These are phyloP conservation scores for Clonostachys rhizophaga DNA, from an alignment of 2,329 filamentous ascomycete species.

Conservation along the genomic window DNA sequence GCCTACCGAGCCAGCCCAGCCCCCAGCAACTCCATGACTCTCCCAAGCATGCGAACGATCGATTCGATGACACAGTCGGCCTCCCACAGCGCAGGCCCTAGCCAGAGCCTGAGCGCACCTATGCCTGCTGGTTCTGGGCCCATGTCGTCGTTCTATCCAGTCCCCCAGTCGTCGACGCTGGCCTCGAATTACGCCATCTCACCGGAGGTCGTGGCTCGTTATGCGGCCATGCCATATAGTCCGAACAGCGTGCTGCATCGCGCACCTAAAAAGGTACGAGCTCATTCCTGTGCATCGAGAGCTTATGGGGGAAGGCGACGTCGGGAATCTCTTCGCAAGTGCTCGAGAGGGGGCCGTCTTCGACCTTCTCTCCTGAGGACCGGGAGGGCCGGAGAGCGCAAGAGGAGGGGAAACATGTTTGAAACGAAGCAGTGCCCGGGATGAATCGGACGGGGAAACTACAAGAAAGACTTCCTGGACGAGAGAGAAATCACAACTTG, in stretches of 20 bases:
- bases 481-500: too few species aligned
- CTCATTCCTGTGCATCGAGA: not conserved
- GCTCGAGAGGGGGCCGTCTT: not conserved
- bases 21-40: slow-evolving; percentile 20
- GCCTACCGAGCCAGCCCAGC: slow-evolving; percentile 10
- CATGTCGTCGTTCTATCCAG: not conserved
- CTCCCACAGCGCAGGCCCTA: not conserved
- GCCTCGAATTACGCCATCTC: slow-evolving; percentile 33
- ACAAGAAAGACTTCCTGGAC: too few species aligned
- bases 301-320: not conserved
- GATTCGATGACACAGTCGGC: slow-evolving; percentile 16
- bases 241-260: slow-evolving; percentile 37
- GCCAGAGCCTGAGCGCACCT: not conserved
- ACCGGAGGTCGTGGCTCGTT: slow-evolving; percentile 36
- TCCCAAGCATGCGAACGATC: slow-evolving; percentile 35
- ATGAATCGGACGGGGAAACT: too few species aligned
- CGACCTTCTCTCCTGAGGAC: too few species aligned
- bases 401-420: too few species aligned
- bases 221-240: slow-evolving; percentile 38
- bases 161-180: slow-evolving; percentile 17
- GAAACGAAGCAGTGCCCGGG: too few species aligned
- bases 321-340: not conserved
- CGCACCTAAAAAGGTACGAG: slow-evolving; percentile 53
- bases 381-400: too few species aligned
- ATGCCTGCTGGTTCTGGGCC: not conserved